phyloP scores from a whole-genome alignment of 495 filamentous ascomycete species.

The Pseudomonodictys pantanalensis region DNA sequence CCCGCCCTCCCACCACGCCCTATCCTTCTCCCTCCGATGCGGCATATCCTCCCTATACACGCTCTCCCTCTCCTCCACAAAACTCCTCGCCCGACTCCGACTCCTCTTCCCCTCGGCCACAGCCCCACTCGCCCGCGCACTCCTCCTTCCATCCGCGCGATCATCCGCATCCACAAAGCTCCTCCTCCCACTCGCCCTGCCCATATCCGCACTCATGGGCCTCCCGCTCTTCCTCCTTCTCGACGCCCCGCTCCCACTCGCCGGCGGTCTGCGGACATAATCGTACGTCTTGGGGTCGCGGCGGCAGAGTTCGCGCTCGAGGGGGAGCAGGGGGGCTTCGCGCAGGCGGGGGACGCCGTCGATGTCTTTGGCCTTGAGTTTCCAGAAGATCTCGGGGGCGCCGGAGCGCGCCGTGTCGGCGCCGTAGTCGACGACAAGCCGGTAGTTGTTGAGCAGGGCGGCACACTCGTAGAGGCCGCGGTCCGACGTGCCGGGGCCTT shows the following conservation, averaged over 20 bases:
- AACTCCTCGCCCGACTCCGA: constrained; percentile 19
- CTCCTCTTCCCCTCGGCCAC: constrained; percentile 2
- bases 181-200: constrained; percentile 3
- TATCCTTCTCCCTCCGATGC: constrained; percentile 25
- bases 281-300: constrained; percentile 40
- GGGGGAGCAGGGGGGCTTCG: constrained; percentile 40
- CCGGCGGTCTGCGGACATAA: constrained; percentile 36
- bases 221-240: constrained; percentile 1
- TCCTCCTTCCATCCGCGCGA: neutral
- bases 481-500: constrained; percentile 59
- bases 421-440: constrained; percentile 41
- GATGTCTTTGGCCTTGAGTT: constrained; percentile 27
- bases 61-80: constrained; percentile 16
- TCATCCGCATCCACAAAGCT: constrained; percentile 1
- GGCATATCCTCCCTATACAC: constrained; percentile 22
- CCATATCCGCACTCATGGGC: neutral
- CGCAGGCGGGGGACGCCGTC: constrained; percentile 35
- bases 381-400: constrained; percentile 40
- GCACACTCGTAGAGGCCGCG: constrained; percentile 51
- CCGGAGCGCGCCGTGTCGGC: constrained; percentile 15
- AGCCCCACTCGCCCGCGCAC: neutral
- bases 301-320: constrained; percentile 39
- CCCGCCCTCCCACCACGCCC: constrained; percentile 28
- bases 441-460: constrained; percentile 49
- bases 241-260: neutral